These are phyloP conservation scores for Alternaria sp. DNA, from an alignment of 2,329 filamentous ascomycete species.

Conservation along the genomic window DNA sequence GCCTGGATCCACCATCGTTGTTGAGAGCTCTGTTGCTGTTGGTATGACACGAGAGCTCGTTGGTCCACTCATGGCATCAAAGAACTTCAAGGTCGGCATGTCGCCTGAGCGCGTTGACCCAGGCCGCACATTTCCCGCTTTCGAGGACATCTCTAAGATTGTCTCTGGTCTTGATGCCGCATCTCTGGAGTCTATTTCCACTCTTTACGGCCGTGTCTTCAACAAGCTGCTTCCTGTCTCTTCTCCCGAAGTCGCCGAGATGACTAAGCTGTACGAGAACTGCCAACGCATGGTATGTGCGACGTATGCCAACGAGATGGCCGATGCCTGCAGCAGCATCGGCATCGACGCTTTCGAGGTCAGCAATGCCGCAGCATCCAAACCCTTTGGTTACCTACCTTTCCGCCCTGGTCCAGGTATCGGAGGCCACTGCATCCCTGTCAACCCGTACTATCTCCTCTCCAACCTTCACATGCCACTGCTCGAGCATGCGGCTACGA, in stretches of 20 bases:
- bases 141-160: conserved; percentile 61
- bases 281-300: conserved; percentile 66
- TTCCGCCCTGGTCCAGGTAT: conserved; percentile 61
- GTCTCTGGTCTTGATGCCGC: conserved; percentile 57
- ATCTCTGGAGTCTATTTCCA: conserved; percentile 57
- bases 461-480: conserved; percentile 60
- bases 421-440: conserved; percentile 65
- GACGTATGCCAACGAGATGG: conserved; percentile 66
- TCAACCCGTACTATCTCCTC: conserved; percentile 63
- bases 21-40: conserved; percentile 65
- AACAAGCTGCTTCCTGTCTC: conserved; percentile 61
- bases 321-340: conserved; percentile 59
- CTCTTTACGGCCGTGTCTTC: conserved; percentile 61
- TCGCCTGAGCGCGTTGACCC: conserved; percentile 58
- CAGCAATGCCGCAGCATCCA: conserved; percentile 59
- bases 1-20: conserved; percentile 59
- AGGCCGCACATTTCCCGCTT: conserved; percentile 54
- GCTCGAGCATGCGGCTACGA: conserved; percentile 55
- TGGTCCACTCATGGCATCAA: conserved; percentile 52
- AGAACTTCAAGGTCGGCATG: conserved; percentile 48
- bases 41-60: conserved; percentile 64
- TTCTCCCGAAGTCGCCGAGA: conserved; percentile 64
- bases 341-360: conserved; percentile 62
- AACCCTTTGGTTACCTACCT: conserved; percentile 60
- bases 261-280: conserved; percentile 68